Evolutionary conservation across 148 eudicot genomes (phyloP).

Genomic region (Limonium bicolor): DNA sequence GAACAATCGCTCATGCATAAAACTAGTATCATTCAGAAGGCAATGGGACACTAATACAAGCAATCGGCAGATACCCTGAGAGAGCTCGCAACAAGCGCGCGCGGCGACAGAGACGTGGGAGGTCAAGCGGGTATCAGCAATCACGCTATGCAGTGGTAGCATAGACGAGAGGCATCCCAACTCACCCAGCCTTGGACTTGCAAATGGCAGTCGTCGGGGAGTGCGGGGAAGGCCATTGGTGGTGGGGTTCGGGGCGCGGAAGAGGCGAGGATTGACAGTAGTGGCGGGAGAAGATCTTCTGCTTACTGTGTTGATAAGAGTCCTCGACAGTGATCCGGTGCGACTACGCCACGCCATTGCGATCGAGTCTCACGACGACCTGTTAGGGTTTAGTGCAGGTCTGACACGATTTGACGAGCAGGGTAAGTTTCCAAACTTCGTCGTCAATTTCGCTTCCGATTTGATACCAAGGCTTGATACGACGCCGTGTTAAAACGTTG

Average conservation of each 20-base stretch:
- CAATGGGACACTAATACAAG: no score
- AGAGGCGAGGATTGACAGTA: slow-evolving; percentile 18
- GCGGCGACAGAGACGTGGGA: slow-evolving; percentile 27
- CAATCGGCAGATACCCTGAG: slow-evolving; percentile 45
- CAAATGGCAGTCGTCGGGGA: slow-evolving; percentile 18
- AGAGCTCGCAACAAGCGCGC: slow-evolving; percentile 58
- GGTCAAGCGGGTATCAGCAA: slow-evolving; percentile 37
- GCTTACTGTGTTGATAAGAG: slow-evolving; percentile 21
- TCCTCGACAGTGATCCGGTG: slow-evolving; percentile 22
- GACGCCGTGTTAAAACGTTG: no score
- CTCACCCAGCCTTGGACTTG: slow-evolving; percentile 21
- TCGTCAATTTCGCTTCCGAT: no score
- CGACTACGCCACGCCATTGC: slow-evolving; percentile 24
- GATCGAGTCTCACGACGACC: no score
- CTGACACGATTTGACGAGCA: no score
- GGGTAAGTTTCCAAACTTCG: no score
- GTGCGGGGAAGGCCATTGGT: slow-evolving; percentile 9
- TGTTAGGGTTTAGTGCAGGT: no score
- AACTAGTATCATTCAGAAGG: no score
- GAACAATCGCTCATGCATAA: no score
- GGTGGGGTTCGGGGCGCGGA: slow-evolving; percentile 7
- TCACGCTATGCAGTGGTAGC: slow-evolving; percentile 36
- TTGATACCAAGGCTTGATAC: no score
- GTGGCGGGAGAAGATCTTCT: slow-evolving; percentile 14
- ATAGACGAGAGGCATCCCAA: slow-evolving; percentile 28